phyloP scores from a whole-genome alignment of 139 green algal genomes.

The Raphidocelis subcapitata region DNA sequence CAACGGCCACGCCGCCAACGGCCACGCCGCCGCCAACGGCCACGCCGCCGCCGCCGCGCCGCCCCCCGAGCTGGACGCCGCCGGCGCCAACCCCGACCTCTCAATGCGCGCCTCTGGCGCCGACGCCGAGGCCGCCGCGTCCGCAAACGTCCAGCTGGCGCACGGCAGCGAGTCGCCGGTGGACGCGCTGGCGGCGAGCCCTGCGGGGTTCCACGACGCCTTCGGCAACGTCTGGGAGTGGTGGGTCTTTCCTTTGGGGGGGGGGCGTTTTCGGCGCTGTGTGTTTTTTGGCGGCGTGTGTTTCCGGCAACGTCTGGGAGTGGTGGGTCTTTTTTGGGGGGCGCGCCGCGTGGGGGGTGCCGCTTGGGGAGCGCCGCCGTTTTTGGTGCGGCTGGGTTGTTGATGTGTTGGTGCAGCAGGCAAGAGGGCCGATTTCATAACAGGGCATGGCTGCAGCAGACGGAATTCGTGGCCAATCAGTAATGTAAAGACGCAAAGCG shows the following conservation, averaged over 20 bases:
- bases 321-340: slow-evolving; percentile 35
- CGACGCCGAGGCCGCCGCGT: slow-evolving; percentile 16
- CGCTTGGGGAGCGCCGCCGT: no score
- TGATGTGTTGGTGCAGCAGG: no score
- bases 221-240: slow-evolving; percentile 36
- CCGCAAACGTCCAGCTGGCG: slow-evolving; percentile 64
- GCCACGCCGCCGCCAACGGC: not conserved
- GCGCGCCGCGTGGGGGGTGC: no score
- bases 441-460: no score
- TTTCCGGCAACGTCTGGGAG: slow-evolving; percentile 29
- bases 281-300: no score
- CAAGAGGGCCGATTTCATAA: no score
- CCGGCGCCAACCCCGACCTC: slow-evolving; percentile 25
- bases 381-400: no score
- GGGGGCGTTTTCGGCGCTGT: no score
- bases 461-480: no score
- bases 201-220: slow-evolving; percentile 45
- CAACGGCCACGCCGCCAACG: not conserved
- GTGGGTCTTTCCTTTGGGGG: slow-evolving; percentile 19
- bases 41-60: not conserved
- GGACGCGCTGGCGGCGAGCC: slow-evolving; percentile 49
- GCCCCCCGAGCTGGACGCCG: not conserved
- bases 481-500: no score
- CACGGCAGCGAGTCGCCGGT: slow-evolving; percentile 62
- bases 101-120: slow-evolving; percentile 22